Conservation (phyloP, 192 early-diverging fungal species). For the Gamsiella multidivaricata region DNA sequence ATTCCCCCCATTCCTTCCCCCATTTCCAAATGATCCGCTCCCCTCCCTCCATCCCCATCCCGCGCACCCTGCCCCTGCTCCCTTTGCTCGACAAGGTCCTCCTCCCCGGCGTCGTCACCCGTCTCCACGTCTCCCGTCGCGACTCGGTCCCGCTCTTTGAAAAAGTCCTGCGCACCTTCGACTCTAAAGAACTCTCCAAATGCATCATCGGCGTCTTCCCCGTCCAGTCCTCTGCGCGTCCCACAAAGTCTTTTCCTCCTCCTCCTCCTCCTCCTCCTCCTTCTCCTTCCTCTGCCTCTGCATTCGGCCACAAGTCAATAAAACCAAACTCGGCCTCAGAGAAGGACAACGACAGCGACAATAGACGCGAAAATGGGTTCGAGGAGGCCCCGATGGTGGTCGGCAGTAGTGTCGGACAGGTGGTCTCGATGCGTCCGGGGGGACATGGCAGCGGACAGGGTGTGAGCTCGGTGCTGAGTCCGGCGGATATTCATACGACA, state of each 20-base stretch:
- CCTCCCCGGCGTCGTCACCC: conserved; percentile 71
- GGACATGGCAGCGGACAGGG: neutral
- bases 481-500: conserved; percentile 46
- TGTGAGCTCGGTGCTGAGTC: neutral
- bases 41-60: conserved; percentile 47
- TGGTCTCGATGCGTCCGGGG: conserved; percentile 11
- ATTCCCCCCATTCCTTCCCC: neutral
- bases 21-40: conserved; percentile 32
- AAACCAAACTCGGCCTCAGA: neutral
- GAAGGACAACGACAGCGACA: conserved; percentile 16
- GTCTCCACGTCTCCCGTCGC: conserved; percentile 66
- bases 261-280: neutral
- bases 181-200: conserved; percentile 52
- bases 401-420: conserved; percentile 19
- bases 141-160: conserved; percentile 66
- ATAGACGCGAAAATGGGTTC: neutral
- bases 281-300: neutral
- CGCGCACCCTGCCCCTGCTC: conserved; percentile 60
- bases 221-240: neutral
- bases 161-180: conserved; percentile 53
- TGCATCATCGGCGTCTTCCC: conserved; percentile 60
- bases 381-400: conserved; percentile 4
- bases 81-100: conserved; percentile 68
- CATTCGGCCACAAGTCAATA: neutral
- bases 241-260: too few relatives aligned